Evolutionary conservation across 1,139 yeast genomes (phyloP), one percentile per base, ranked within the genome.

Genomic region (Arxiozyma bovina): DNA sequence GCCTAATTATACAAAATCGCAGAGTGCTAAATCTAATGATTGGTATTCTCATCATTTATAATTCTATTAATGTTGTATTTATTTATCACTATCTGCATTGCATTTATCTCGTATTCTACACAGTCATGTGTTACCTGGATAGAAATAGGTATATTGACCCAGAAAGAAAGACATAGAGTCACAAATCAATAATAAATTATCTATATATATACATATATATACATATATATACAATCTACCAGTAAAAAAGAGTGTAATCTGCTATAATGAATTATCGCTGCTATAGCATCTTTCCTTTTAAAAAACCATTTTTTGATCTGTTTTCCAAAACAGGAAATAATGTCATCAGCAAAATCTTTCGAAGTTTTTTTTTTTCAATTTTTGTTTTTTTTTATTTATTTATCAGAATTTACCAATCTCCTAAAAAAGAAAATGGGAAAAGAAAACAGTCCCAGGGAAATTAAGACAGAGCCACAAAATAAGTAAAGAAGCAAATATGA

Each of bases 1-100:
- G 21, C 18, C 48, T 8, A 38, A 23, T 4, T 22, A 42, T 17
- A 42, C 42, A 17, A 51, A 27, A 45, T 47, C 25, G 40, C 50
- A 42, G 46, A 25, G 12, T 12, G 21, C 45, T n/a, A 54, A 49
- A 7, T 18, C 38, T 2, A 41, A 48, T 7, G 38, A 25, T 18
- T 57, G 57, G 58, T 53, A 50, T 42, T 41, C 57, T 4, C 56
- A 53, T 41, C 58, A 56, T 52, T 11, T 54, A 27, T 34, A 51
- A 34, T 15, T 6, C 4, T 34, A 12, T 34, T 34, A 34, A 3
- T 34, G n/a, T 34, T 34, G 4, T 15, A 15, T 34, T 8, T 34
- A 4, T 34, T 15, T 34, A 34, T 12, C 40, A 34, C 40, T 12
- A 12, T 34, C 40, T 34, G n/a, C 40, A 34, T 34, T 12, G 6